These are phyloP conservation scores for Pseudomonodictys pantanalensis DNA, from an alignment of 495 filamentous ascomycete genomes.

Conservation along the genomic window DNA sequence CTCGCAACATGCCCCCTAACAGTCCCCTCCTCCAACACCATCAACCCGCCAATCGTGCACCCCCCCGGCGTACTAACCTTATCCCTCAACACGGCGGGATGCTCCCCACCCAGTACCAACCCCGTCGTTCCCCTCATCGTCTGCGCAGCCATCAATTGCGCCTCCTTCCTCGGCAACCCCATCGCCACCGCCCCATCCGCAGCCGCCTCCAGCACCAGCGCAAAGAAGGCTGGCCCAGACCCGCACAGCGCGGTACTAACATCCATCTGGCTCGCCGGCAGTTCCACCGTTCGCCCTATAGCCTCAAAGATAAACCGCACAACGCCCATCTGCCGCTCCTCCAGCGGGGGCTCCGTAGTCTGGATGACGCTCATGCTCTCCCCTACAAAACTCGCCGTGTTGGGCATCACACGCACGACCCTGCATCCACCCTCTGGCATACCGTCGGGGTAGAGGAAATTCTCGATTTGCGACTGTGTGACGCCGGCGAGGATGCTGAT, in stretches of 20 bases:
- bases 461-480: slow-evolving; percentile 59
- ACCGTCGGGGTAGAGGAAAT: slow-evolving; percentile 52
- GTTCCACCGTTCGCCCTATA: slow-evolving; percentile 64
- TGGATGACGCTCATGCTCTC: slow-evolving; percentile 80
- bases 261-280: slow-evolving; percentile 68
- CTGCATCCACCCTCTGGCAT: slow-evolving; percentile 43
- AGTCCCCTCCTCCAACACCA: slow-evolving; percentile 73
- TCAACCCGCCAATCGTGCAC: slow-evolving; percentile 73
- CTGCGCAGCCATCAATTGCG: slow-evolving; percentile 77
- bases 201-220: slow-evolving; percentile 72
- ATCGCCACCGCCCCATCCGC: slow-evolving; percentile 79
- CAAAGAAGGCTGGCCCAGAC: slow-evolving; percentile 74
- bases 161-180: slow-evolving; percentile 73
- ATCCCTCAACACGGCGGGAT: slow-evolving; percentile 71
- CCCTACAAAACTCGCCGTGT: slow-evolving; percentile 67
- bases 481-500: slow-evolving; percentile 86
- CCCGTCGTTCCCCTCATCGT: slow-evolving; percentile 69
- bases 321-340: slow-evolving; percentile 50
- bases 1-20: slow-evolving; percentile 67
- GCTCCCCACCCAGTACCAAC: slow-evolving; percentile 68
- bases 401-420: slow-evolving; percentile 75
- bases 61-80: slow-evolving; percentile 79
- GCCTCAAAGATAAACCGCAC: slow-evolving; percentile 74
- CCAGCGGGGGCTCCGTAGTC: slow-evolving; percentile 56
- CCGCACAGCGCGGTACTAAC: slow-evolving; percentile 72